phyloP scores from a whole-genome alignment of 2,329 filamentous ascomycete species.

The Arthrobotrys sphaeroides region DNA sequence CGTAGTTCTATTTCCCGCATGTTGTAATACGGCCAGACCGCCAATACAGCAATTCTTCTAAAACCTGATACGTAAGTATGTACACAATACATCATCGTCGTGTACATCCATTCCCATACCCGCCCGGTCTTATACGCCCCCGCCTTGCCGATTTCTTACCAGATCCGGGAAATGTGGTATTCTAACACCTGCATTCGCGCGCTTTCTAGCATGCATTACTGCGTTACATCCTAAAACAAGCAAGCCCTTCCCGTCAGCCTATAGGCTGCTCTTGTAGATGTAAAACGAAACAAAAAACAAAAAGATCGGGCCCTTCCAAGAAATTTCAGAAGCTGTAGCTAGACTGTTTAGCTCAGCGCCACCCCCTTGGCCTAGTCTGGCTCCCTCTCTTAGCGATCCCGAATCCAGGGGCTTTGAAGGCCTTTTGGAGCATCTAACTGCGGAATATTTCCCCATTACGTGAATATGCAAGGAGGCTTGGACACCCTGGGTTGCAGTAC shows the following conservation, averaged over 20 bases:
- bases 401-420: background rate
- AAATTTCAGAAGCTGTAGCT: background rate
- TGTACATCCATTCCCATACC: slow-evolving; percentile 16
- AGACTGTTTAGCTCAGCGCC: slow-evolving; percentile 6
- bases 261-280: no score
- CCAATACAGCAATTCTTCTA: background rate
- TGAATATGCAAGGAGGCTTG: slow-evolving; percentile 12
- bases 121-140: background rate
- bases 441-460: background rate
- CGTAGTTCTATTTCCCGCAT: no score
- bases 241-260: background rate
- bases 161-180: slow-evolving; percentile 19
- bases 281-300: slow-evolving; percentile 16
- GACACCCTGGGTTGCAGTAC: background rate
- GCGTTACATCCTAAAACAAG: slow-evolving; percentile 17
- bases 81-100: slow-evolving; percentile 10
- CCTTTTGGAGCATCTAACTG: background rate
- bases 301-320: background rate
- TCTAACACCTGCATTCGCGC: slow-evolving; percentile 20
- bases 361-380: slow-evolving; percentile 2
- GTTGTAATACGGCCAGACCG: no score
- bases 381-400: background rate
- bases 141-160: slow-evolving; percentile 2
- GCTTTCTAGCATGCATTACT: slow-evolving; percentile 6
- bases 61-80: slow-evolving; percentile 1